Conservation (phyloP, 352 stramenopile species). For the Pythium sukuiense region DNA sequence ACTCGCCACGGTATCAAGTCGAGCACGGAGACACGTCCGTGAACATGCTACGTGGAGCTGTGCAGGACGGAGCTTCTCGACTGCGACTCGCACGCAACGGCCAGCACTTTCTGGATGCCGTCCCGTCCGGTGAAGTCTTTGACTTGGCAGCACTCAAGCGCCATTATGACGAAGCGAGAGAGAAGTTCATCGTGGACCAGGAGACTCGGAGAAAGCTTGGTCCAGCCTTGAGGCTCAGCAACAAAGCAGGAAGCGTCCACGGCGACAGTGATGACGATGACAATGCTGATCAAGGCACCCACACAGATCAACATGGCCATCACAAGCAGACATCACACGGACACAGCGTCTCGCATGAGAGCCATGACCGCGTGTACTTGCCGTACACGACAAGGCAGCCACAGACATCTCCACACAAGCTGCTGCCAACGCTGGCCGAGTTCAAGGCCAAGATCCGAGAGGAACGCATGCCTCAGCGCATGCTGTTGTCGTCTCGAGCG, state of each 20-base stretch:
- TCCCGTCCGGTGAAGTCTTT: constrained; percentile 31
- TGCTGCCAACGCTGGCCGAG: constrained; percentile 47
- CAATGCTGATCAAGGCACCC: not conserved
- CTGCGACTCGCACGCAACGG: constrained; percentile 54
- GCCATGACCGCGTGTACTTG: constrained; percentile 39
- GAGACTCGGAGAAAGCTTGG: constrained; percentile 5
- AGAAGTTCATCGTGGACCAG: constrained; percentile 9
- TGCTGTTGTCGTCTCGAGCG: constrained; percentile 25
- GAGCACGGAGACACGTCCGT: constrained; percentile 42
- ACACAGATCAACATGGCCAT: not conserved
- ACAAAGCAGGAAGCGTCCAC: not conserved
- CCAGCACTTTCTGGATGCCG: constrained; percentile 39
- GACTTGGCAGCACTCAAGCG: constrained; percentile 33
- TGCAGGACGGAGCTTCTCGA: constrained; percentile 49
- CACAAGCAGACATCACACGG: not conserved
- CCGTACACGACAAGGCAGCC: constrained; percentile 65
- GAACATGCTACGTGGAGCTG: constrained; percentile 46
- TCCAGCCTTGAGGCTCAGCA: not conserved
- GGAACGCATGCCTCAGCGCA: constrained; percentile 42
- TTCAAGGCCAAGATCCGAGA: constrained; percentile 44
- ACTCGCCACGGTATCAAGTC: constrained; percentile 18
- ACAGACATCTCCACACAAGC: constrained; percentile 44
- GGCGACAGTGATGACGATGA: constrained; percentile 12
- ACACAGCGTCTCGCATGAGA: not conserved
- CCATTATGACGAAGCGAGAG: constrained; percentile 20